Evolutionary conservation across 148 eudicot species (phyloP).

Genomic region (Bassia scoparia): DNA sequence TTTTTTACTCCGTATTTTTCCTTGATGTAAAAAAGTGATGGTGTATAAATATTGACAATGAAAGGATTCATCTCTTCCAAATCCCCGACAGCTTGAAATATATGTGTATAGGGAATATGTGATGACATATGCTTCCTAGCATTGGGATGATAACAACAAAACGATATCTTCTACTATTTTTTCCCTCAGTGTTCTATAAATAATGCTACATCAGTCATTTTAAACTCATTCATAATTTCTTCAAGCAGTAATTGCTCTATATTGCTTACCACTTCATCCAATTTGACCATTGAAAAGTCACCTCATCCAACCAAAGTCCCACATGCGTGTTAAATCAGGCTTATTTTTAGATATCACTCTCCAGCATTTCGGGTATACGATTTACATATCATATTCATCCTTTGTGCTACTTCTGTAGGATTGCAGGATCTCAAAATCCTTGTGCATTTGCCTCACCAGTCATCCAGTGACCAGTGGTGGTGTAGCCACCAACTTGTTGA

Average conservation of each 20-base stretch:
- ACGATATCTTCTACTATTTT: background rate
- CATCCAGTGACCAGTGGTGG: constrained; percentile 43
- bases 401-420: constrained; percentile 31
- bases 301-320: constrained; percentile 81
- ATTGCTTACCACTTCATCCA: constrained; percentile 50
- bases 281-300: constrained; percentile 38
- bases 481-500: constrained; percentile 22
- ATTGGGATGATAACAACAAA: background rate
- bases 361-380: constrained; percentile 50
- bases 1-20: no score
- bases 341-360: constrained; percentile 49
- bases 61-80: background rate
- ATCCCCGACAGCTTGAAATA: background rate
- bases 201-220: constrained; percentile 23
- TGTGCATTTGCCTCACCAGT: constrained; percentile 61
- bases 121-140: background rate
- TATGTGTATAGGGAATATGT: background rate
- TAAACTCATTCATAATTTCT: constrained; percentile 50
- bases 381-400: constrained; percentile 41
- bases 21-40: background rate
- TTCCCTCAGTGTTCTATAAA: background rate
- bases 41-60: background rate
- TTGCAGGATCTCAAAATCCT: constrained; percentile 52
- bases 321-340: constrained; percentile 58
- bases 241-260: constrained; percentile 58